These are phyloP conservation scores for Talaromyces islandicus DNA, from an alignment of 2,329 filamentous ascomycete species.

Conservation along the genomic window DNA sequence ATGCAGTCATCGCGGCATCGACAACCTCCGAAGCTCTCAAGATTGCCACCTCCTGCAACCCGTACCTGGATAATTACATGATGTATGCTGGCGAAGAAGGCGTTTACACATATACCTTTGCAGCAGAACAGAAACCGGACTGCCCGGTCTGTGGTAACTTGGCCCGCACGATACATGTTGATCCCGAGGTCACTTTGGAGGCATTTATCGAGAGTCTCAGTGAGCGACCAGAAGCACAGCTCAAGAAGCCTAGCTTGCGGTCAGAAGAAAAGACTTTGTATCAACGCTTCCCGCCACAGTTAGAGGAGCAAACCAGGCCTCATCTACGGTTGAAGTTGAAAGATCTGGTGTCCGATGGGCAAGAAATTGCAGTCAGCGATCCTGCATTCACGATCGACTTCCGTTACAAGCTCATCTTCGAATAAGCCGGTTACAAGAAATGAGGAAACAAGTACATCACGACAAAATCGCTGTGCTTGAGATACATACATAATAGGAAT, in stretches of 20 bases:
- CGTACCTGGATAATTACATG: conserved; percentile 91
- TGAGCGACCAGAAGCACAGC: conserved; percentile 77
- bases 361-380: conserved; percentile 89
- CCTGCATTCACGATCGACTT: conserved; percentile 76
- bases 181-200: conserved; percentile 66
- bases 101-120: conserved; percentile 96
- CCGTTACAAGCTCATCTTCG: conserved; percentile 53
- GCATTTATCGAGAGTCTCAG: conserved; percentile 82
- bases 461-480: background rate
- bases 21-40: conserved; percentile 98
- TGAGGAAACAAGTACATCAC: background rate
- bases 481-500: conserved; percentile 15
- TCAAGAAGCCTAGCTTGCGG: conserved; percentile 87
- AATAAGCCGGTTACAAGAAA: conserved; percentile 11
- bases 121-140: conserved; percentile 87
- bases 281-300: conserved; percentile 72
- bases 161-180: conserved; percentile 67
- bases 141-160: conserved; percentile 89
- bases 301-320: conserved; percentile 77
- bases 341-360: conserved; percentile 72
- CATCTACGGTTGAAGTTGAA: conserved; percentile 74
- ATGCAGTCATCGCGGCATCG: conserved; percentile 89
- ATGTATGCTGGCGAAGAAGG: conserved; percentile 97
- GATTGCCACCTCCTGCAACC: conserved; percentile 76
- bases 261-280: conserved; percentile 80